Base-by-base conservation (phyloP, 495 filamentous ascomycete genomes). In the Xylaria castorea region DNA sequence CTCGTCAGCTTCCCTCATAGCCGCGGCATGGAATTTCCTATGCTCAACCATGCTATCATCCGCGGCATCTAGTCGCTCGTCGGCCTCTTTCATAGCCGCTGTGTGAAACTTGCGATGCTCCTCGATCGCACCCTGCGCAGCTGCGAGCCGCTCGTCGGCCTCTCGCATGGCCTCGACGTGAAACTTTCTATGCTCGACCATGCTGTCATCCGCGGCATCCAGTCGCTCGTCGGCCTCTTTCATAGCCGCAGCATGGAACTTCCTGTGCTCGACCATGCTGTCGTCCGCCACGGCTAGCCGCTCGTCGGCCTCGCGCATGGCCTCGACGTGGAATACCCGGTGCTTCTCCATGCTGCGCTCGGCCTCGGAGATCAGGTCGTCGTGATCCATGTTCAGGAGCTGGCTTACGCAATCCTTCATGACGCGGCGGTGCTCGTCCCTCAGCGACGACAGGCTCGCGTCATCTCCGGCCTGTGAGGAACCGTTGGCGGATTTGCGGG, bases 261-360 rank as follows among this genome's bases (percentile, higher is more conserved):
- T 57, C 11, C 65, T 40, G 46, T 68, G 65, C 46, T 68, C 65
- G 11, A 48, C 65, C 38, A 68, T 68, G 42, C 38, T 32, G 65
- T 46, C 65, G 22, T 67, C 38, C 1, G 65, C 65, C 0, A 30
- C 44, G 46, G 46, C 46, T 27, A 68, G 48, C 11, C 65, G 65
- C 30, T 40, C 27, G 16, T 68, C 65, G 30, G 65, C 65, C 27
- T 68, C 65, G 18, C 50, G 65, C 65, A 68, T 68, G 48, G 66
- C 66, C 8, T 53, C 66, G 66, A 32, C 11, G 46, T 68, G 66
- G 20, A 53, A 68, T 18, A 68, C 1, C 7, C 66, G 66, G 44
- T 68, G 65, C 65, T 55, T 50, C 65, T 51, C 8, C 66, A 68
- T 68, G 66, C 66, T 68, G 3, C 38, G 7, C 20, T 68, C 66